Conservation (phyloP, 345 rosid species). For the Garcia nutans region DNA sequence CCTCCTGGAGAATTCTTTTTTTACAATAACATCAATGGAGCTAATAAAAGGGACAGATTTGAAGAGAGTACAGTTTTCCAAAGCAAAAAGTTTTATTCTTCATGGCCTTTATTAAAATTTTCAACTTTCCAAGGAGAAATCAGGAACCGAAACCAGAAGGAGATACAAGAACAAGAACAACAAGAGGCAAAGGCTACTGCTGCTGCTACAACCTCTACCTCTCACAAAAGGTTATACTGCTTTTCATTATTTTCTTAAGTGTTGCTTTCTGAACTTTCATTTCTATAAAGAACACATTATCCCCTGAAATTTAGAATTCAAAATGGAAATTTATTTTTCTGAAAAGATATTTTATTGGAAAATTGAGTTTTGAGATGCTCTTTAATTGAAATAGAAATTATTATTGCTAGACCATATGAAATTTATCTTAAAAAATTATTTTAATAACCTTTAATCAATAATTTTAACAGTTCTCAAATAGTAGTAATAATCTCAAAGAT, state of each 20-base stretch:
- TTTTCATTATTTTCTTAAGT: background rate
- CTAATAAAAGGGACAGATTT: constrained; percentile 28
- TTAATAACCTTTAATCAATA: too few relatives aligned
- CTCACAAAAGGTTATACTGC: constrained; percentile 30
- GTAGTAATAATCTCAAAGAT: too few relatives aligned
- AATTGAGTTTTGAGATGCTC: too few relatives aligned
- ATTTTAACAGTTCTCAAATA: too few relatives aligned
- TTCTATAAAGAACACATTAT: too few relatives aligned
- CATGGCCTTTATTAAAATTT: constrained; percentile 17
- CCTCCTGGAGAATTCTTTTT: constrained; percentile 36
- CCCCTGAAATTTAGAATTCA: too few relatives aligned
- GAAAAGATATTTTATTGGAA: too few relatives aligned
- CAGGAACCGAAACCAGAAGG: background rate
- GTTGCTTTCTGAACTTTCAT: too few relatives aligned
- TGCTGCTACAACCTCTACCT: background rate
- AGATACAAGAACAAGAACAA: background rate
- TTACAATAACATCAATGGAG: constrained; percentile 20
- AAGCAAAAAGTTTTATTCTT: constrained; percentile 8
- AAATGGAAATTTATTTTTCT: too few relatives aligned
- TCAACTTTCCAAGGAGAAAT: background rate
- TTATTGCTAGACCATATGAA: too few relatives aligned
- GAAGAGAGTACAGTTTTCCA: background rate
- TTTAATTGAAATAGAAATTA: too few relatives aligned
- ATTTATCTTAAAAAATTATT: too few relatives aligned
- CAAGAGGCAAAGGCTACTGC: background rate